These are phyloP conservation scores for Zygosaccharomyces kombuchaensis DNA, from an alignment of 805 yeast genomes.

Conservation along the genomic window DNA sequence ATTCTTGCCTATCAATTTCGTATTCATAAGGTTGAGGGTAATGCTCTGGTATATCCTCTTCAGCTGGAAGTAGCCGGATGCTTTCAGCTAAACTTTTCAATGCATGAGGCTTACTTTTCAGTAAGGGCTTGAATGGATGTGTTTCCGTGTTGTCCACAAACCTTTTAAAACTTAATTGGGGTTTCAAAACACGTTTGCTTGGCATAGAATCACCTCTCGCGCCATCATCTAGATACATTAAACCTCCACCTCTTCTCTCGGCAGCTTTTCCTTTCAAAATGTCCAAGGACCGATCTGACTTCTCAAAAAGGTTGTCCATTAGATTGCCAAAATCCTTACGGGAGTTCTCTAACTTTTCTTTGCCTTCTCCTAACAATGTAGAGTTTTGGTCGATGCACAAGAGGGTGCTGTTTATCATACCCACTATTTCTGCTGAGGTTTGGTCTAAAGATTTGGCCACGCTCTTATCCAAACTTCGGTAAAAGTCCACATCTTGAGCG, in stretches of 20 bases:
- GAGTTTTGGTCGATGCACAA: slow-evolving; percentile 36
- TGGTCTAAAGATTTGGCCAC: slow-evolving; percentile 40
- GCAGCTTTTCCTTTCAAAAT: slow-evolving; percentile 24
- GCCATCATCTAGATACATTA: slow-evolving; percentile 51
- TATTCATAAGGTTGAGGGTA: slow-evolving; percentile 74
- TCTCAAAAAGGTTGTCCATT: slow-evolving; percentile 71
- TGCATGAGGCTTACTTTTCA: slow-evolving; percentile 70
- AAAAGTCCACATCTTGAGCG: slow-evolving; percentile 77
- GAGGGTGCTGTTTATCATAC: slow-evolving; percentile 45
- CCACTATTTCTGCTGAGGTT: slow-evolving; percentile 42
- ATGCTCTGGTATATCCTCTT: slow-evolving; percentile 48
- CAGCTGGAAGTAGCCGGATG: slow-evolving; percentile 36
- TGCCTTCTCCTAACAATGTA: slow-evolving; percentile 32
- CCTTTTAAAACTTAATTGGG: slow-evolving; percentile 57
- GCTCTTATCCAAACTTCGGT: slow-evolving; percentile 53
- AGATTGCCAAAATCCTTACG: slow-evolving; percentile 63
- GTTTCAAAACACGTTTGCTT: slow-evolving; percentile 48
- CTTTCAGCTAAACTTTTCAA: slow-evolving; percentile 52
- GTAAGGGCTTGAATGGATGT: slow-evolving; percentile 72
- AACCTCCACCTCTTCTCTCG: slow-evolving; percentile 20
- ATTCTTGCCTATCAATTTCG: slow-evolving; percentile 68
- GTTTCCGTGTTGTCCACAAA: slow-evolving; percentile 65
- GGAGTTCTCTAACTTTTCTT: slow-evolving; percentile 42
- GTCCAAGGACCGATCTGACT: slow-evolving; percentile 66
- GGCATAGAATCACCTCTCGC: slow-evolving; percentile 14